Conservation (phyloP, 2,329 filamentous ascomycete species). For the Sclerotinia glacialis region DNA sequence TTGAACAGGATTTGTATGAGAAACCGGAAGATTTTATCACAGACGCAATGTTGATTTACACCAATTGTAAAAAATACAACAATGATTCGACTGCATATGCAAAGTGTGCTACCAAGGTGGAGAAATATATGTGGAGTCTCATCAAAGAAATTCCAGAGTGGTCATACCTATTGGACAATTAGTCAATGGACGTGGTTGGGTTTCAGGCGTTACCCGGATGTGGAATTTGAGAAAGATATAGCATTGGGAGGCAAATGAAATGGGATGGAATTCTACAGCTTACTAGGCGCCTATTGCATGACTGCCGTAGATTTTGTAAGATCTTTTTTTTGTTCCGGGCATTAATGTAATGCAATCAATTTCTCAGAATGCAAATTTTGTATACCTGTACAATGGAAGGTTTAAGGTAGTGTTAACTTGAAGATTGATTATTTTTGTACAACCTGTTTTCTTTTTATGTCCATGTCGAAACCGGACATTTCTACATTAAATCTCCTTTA, state of each 20-base stretch:
- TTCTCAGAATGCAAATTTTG: no score
- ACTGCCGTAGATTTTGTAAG: no score
- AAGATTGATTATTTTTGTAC: neutral
- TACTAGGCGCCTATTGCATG: no score
- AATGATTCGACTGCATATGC: conserved; percentile 93
- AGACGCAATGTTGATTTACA: conserved; percentile 85
- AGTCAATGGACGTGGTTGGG: neutral
- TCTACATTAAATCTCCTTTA: neutral
- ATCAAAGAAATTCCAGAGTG: conserved; percentile 92
- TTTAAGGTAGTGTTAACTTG: no score
- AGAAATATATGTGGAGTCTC: conserved; percentile 92
- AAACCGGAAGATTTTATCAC: conserved; percentile 89
- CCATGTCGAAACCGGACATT: neutral
- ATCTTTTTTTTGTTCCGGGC: no score
- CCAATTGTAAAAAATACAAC: conserved; percentile 95
- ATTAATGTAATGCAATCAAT: no score
- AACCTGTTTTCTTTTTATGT: neutral
- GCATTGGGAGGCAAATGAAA: neutral
- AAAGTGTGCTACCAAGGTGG: conserved; percentile 90
- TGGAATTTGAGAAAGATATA: neutral
- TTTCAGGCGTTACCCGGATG: neutral
- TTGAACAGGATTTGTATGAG: conserved; percentile 88
- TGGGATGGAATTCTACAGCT: neutral
- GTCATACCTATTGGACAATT: conserved; percentile 51
- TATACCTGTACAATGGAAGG: no score